phyloP scores from a whole-genome alignment of 768 basidiomycete species.

The Phanerochaete sordida region DNA sequence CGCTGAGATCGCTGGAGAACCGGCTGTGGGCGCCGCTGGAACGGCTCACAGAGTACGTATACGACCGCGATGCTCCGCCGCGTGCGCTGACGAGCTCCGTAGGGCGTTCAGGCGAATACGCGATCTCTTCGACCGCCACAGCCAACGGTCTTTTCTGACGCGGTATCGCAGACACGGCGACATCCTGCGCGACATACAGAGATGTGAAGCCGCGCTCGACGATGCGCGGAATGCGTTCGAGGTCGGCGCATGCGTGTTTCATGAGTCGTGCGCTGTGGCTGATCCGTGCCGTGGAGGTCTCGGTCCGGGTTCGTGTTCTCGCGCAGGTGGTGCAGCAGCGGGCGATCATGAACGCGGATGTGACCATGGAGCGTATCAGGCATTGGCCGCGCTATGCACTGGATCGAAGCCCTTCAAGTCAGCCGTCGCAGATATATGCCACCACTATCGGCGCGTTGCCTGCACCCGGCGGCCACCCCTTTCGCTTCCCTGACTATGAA shows the following conservation, averaged over 20 bases:
- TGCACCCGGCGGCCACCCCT: no score
- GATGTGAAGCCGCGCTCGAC: constrained; percentile 49
- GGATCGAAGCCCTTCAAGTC: no score
- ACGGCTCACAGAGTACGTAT: constrained; percentile 48
- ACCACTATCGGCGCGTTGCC: no score
- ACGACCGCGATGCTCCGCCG: not conserved
- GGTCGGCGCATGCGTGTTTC: constrained; percentile 27
- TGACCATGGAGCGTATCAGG: constrained; percentile 31
- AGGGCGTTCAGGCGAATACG: constrained; percentile 45
- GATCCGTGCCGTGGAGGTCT: constrained; percentile 30
- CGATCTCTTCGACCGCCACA: constrained; percentile 54
- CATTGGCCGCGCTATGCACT: no score
- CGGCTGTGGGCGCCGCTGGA: constrained; percentile 48
- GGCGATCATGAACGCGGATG: constrained; percentile 33
- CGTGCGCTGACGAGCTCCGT: not conserved
- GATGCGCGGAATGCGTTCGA: constrained; percentile 58
- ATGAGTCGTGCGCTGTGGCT: no score
- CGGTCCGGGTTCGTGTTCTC: constrained; percentile 51
- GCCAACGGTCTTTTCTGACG: constrained; percentile 69
- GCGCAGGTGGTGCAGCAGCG: constrained; percentile 35
- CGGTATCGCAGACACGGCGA: constrained; percentile 76
- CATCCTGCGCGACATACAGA: constrained; percentile 47
- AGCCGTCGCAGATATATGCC: no score
- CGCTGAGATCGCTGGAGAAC: no score
- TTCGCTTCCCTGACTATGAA: no score